Conservation (phyloP, 352 stramenopile genomes). For the Globisporangium irregulare region DNA sequence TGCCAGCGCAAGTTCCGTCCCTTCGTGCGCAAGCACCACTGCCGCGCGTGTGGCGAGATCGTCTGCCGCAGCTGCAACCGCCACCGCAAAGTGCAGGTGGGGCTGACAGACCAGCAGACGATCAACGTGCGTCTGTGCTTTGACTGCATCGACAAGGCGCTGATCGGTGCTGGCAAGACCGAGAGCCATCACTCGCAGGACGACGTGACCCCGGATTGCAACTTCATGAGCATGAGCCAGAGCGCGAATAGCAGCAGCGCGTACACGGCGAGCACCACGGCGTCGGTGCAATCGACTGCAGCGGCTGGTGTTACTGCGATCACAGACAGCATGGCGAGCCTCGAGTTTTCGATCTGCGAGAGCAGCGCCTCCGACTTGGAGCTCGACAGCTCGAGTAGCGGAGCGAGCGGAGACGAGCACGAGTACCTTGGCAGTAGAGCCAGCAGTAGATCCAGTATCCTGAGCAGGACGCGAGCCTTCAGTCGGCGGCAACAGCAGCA, state of each 20-base stretch:
- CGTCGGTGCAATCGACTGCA: constrained; percentile 14
- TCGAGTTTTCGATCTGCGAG: constrained; percentile 36
- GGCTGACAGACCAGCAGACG: constrained; percentile 22
- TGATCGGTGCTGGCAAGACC: constrained; percentile 26
- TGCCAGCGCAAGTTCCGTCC: constrained; percentile 74
- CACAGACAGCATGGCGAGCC: constrained; percentile 7
- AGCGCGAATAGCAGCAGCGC: constrained; percentile 26
- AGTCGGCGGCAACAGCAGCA: not conserved
- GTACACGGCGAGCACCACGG: constrained; percentile 29
- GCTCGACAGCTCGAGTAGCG: constrained; percentile 32
- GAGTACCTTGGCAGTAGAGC: constrained; percentile 18
- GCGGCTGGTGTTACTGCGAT: not conserved
- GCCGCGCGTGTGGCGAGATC: constrained; percentile 73
- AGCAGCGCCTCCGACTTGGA: constrained; percentile 22
- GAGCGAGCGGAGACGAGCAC: constrained; percentile 30
- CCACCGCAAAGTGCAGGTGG: constrained; percentile 49
- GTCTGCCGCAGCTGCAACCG: constrained; percentile 75
- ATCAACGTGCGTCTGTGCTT: constrained; percentile 65
- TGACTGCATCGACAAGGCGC: constrained; percentile 75
- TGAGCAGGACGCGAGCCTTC: not conserved
- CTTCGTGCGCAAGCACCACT: constrained; percentile 79
- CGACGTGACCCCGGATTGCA: constrained; percentile 11
- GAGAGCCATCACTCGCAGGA: constrained; percentile 16
- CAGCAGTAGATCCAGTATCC: not conserved
- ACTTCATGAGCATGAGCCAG: constrained; percentile 22